These are phyloP conservation scores for Anthostomella pinea DNA, from an alignment of 2,329 filamentous ascomycete genomes.

Conservation along the genomic window DNA sequence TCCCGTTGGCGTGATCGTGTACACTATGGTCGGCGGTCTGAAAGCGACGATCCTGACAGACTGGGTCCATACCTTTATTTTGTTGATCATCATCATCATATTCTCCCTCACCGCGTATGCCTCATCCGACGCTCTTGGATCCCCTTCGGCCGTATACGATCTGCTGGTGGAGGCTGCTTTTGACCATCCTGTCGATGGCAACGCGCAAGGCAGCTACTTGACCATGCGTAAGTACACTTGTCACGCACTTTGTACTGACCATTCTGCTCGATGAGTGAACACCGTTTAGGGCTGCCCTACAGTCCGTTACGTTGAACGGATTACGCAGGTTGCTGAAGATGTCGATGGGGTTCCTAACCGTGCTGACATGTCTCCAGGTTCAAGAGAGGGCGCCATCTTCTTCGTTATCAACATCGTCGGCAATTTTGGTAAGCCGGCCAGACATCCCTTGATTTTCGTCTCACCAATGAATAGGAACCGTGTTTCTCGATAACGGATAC, in stretches of 20 bases:
- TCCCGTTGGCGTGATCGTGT: conserved; percentile 75
- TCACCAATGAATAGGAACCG: too few relatives aligned
- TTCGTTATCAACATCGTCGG: conserved; percentile 89
- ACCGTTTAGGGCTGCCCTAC: too few relatives aligned
- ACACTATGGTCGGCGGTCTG: conserved; percentile 53
- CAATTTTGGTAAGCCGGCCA: conserved; percentile 77
- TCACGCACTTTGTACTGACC: background rate
- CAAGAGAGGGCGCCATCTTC: conserved; percentile 78
- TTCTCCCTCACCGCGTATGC: conserved; percentile 83
- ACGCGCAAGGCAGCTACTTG: conserved; percentile 76
- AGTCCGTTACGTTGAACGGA: too few relatives aligned
- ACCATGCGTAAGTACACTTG: conserved; percentile 61
- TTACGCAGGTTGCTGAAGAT: too few relatives aligned
- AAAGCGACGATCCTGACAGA: conserved; percentile 87
- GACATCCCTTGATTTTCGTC: too few relatives aligned
- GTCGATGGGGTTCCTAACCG: too few relatives aligned
- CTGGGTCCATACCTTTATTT: conserved; percentile 81
- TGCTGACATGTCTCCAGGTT: conserved; percentile 32
- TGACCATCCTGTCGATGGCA: conserved; percentile 73
- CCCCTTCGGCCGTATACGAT: conserved; percentile 75
- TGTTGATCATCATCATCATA: conserved; percentile 80
- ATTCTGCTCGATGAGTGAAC: too few relatives aligned
- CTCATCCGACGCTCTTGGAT: conserved; percentile 68
- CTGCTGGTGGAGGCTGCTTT: conserved; percentile 66
- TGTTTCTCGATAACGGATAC: conserved; percentile 85